Percentiles rank a stretch among this genome's conserved stretches.
Evolutionary conservation across 2,329 filamentous ascomycete genomes (phyloP).

Genomic region (Xylariaceae sp.): DNA sequence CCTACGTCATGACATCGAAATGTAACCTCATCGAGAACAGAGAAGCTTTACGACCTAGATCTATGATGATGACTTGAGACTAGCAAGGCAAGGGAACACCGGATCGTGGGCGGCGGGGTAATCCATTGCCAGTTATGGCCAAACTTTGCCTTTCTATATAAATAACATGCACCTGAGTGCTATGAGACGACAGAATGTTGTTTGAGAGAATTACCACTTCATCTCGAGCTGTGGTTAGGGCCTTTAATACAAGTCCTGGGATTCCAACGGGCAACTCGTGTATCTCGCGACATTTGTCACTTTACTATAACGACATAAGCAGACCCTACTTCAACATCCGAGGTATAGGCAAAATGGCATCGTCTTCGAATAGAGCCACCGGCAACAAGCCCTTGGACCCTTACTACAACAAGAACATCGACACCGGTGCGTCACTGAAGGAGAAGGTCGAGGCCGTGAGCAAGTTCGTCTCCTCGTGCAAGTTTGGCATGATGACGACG

Average conservation of each 20-base stretch:
- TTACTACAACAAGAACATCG: slow-evolving; percentile 66
- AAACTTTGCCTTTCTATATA: slow-evolving; percentile 1
- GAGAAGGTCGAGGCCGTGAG: slow-evolving; percentile 67
- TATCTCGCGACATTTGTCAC: background rate
- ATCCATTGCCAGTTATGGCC: background rate
- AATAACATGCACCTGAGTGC: background rate
- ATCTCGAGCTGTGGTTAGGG: slow-evolving; percentile 1
- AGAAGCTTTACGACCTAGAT: slow-evolving; percentile 2
- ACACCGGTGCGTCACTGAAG: slow-evolving; percentile 59
- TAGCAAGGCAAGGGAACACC: background rate
- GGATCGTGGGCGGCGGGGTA: slow-evolving; percentile 4
- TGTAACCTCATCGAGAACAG: slow-evolving; percentile 1
- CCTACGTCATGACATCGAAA: slow-evolving; percentile 22
- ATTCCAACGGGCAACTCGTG: background rate
- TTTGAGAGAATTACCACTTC: background rate
- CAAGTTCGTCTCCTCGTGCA: slow-evolving; percentile 62
- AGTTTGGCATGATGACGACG: slow-evolving; percentile 74
- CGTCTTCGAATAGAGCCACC: slow-evolving; percentile 25
- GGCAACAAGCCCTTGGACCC: slow-evolving; percentile 48
- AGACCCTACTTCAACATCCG: background rate
- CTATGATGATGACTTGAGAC: slow-evolving; percentile 16
- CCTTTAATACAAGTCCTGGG: background rate
- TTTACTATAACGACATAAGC: background rate
- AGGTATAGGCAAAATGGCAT: slow-evolving; percentile 12
- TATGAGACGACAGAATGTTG: slow-evolving; percentile 17